Base-by-base conservation (phyloP, 2,329 filamentous ascomycete species). In the Pyrenophora seminiperda region DNA sequence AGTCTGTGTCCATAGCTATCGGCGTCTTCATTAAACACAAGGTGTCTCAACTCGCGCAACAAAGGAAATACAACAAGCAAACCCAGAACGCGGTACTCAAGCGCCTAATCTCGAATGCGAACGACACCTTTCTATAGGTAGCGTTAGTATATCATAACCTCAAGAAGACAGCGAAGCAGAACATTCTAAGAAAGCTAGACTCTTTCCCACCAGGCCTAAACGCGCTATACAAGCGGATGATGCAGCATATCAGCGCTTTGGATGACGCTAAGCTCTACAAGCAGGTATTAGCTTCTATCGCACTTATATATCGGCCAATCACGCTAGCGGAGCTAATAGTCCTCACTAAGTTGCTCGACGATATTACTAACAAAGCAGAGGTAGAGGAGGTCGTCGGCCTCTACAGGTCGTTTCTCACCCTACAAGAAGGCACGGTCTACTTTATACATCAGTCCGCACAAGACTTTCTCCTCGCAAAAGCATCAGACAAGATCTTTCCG, bases 381-480 rank as follows among this genome's bases (percentile, higher is more conserved):
- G 34, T 48, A 15, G 19, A 19, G 14, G 29, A 59, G 45, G 56
- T 76, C 6, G 59, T 79, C 9, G 27, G 50, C 2, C n/a, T 51
- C 3, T 79, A 73, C 50, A 72, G 74, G 14, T 79, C 73, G 11
- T 55, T 58, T 15, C 52, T 59, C 39, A 59, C 51, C 11, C n/a
- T 60, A 2, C 51, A 47, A 39, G 31, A 52, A 5, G 42, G 52
- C 17, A 51, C 24, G 11, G 31, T 59, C 30, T 61, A 56, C 50
- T 55, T 77, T 51, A 65, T 79, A 1, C 75, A 79, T 50, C 71
- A 76, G 45, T 78, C 76, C 0, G 77, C 75, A 0, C 75, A 77
- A 49, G 76, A 79, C 11, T 76, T 66, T 52, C 47, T 80, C 1
- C 19, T 54, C 5, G 24, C 59, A 19, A 47, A 36, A 10, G 30